Percentiles rank a stretch among this genome's conserved stretches.
Evolutionary conservation across 805 yeast species (phyloP).

Genomic region (Candida xyloterini): DNA sequence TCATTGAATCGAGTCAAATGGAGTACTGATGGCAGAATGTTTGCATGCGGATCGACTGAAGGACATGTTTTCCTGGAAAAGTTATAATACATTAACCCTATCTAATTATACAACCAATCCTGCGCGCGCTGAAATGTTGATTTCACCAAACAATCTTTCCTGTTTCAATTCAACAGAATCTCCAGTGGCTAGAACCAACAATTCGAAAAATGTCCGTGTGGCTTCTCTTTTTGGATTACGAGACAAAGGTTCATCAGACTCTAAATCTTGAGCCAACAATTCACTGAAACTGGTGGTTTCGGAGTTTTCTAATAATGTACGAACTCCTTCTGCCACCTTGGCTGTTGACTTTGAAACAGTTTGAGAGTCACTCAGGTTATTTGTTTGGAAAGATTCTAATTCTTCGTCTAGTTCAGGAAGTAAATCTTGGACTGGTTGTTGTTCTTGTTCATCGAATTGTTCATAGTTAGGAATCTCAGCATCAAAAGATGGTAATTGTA

Average conservation of each 20-base stretch:
- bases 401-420: constrained; percentile 26
- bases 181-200: constrained; percentile 75
- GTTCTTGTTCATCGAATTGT: constrained; percentile 15
- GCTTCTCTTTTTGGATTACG: constrained; percentile 52
- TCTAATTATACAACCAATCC: constrained; percentile 2
- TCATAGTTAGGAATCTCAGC: constrained; percentile 24
- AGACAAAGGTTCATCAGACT: constrained; percentile 34
- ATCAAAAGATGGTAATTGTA: constrained; percentile 16
- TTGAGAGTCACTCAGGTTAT: constrained; percentile 21
- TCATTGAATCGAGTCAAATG: constrained; percentile 18
- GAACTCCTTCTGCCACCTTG: constrained; percentile 49
- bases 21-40: constrained; percentile 7
- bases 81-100: constrained; percentile 1
- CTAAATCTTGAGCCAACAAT: constrained; percentile 39
- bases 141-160: constrained; percentile 55
- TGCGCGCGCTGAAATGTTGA: constrained; percentile 38
- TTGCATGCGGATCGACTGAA: constrained; percentile 24
- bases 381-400: constrained; percentile 17
- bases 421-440: constrained; percentile 13
- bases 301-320: constrained; percentile 29
- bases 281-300: constrained; percentile 34
- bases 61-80: constrained; percentile 19
- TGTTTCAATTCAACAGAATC: constrained; percentile 68
- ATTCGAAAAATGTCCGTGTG: constrained; percentile 73
- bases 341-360: constrained; percentile 47